Base-by-base conservation (phyloP, 345 rosid species). In the Citrus sinensis region DNA sequence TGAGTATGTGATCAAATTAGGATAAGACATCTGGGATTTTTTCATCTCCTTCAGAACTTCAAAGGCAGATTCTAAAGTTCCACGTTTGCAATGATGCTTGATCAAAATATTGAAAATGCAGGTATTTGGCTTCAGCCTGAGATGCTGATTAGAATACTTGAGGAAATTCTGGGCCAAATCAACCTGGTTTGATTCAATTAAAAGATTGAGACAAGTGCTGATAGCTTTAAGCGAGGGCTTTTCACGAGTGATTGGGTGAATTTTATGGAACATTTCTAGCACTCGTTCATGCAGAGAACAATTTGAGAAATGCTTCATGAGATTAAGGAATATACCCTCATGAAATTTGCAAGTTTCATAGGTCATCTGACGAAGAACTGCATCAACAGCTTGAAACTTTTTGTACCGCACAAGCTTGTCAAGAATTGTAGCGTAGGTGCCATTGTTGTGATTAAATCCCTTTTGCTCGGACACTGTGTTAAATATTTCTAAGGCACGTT, bases 51-150 rank as follows among this genome's bases (percentile, higher is more conserved):
- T 83, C 19, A 92, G 56, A 73, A 94, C 93, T 56, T 85, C 82
- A 76, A 85, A 83, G 4, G 94, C 97, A 46, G 90, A 92, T 25
- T 85, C 87, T 22, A 88, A 56, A 84, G 86, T 85, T 34, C 93
- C 92, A 51, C 79, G 86, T 83, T 83, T 92, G 82, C 99, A 92
- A 54, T 94, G 98, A 69, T 91, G 87, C 88, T 94, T 94, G 34
- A 96, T 88, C 32, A 94, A 69, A 72, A 96, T 94, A 80, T 94
- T 96, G 86, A 92, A 96, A 83, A 94, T 94, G 83, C 99, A 96
- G 11, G 93, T 89, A 77, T 94, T 96, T 46, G 94, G 98, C 71
- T 78, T 82, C 89, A 94, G 67, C 10, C 76, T 87, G 42, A 90
- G 85, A 80, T 69, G 63, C 22, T 78, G 81, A 76, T 85, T 88